Conservation (phyloP, 352 stramenopile genomes). For the Globisporangium apiculatum region DNA sequence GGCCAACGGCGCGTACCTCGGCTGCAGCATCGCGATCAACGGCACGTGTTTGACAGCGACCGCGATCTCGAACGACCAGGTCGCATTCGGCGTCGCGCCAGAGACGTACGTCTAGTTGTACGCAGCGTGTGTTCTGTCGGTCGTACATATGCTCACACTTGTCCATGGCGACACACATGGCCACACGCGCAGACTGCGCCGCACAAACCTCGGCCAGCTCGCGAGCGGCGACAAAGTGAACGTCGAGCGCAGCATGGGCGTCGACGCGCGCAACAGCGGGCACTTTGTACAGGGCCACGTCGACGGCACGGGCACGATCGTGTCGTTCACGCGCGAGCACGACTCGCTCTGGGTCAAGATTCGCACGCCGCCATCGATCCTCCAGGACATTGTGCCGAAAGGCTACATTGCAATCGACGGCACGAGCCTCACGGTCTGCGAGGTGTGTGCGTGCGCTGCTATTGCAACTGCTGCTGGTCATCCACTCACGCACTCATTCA, state of each 20-base stretch:
- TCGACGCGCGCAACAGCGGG: slow-evolving; percentile 92
- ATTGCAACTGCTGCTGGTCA: no score
- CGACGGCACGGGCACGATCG: slow-evolving; percentile 91
- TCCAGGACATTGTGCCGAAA: slow-evolving; percentile 90
- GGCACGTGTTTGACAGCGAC: slow-evolving; percentile 97
- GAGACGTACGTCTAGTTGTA: slow-evolving; percentile 72
- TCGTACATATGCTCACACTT: slow-evolving; percentile 1
- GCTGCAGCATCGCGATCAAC: slow-evolving; percentile 96
- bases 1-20: slow-evolving; percentile 82
- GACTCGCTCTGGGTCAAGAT: slow-evolving; percentile 97
- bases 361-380: slow-evolving; percentile 58
- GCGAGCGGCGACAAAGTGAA: slow-evolving; percentile 91
- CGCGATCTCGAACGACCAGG: slow-evolving; percentile 71
- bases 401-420: slow-evolving; percentile 98
- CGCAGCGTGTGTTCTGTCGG: neutral
- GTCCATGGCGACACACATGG: neutral
- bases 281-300: slow-evolving; percentile 99
- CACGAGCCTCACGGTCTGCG: slow-evolving; percentile 96
- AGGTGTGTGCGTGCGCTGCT: slow-evolving; percentile 22
- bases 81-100: slow-evolving; percentile 93
- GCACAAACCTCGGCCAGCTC: slow-evolving; percentile 86
- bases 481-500: no score
- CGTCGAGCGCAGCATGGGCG: slow-evolving; percentile 86
- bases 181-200: slow-evolving; percentile 46
- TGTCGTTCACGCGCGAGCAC: slow-evolving; percentile 85